Evolutionary conservation across 116 monocot species (phyloP), one percentile per base, ranked within the genome.

Genomic region (Trichopus zeylanicus): DNA sequence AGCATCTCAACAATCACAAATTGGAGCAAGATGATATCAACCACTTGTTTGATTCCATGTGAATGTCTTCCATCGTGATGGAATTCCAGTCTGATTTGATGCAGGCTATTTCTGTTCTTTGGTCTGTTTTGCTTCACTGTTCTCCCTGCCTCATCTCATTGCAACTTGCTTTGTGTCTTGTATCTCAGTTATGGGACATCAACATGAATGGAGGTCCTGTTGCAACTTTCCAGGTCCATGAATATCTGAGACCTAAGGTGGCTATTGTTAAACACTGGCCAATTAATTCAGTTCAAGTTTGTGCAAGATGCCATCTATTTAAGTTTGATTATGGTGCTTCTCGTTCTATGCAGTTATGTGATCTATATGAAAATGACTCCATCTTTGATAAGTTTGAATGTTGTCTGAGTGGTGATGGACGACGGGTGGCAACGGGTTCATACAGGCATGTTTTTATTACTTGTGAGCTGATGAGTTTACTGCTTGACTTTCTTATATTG

Each of bases 331-430:
- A 16, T 49, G 21, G 22, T 6, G 19, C 5, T 49, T 49, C 19
- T 23, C 31, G 61, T 56, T 60, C 42, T n/a, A 42, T 72, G 38
- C 74, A 91, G 91, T 69, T 91, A 1, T 91, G 86, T 57, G 91
- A 91, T 75, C 62, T 91, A 39, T 91, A 91, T 62, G 91, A 91
- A 69, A 91, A 86, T 56, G 91, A 91, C 47, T 91, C 91, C 37
- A 91, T 91, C 24, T 91, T 91, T 71, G 91, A 91, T 69, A 91
- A 91, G 61, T 91, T 91, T 73, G 91, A 91, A 67, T 91, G 91
- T 22, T 86, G 91, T 37, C 75, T 83, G 38, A 91, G 91, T 73
- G 91, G 87, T 4, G 87, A 91, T 73, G 83, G 91, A 63, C 80
- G 70, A 7, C 70, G 83, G 56, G 80, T 83, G 16, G 91, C 91